A percentile compares a stretch with the other conserved stretches of the same genome.
Evolutionary conservation across 371 early-diverging fungal genomes (phyloP).

Genomic region (Batrachochytrium dendrobatidis): DNA sequence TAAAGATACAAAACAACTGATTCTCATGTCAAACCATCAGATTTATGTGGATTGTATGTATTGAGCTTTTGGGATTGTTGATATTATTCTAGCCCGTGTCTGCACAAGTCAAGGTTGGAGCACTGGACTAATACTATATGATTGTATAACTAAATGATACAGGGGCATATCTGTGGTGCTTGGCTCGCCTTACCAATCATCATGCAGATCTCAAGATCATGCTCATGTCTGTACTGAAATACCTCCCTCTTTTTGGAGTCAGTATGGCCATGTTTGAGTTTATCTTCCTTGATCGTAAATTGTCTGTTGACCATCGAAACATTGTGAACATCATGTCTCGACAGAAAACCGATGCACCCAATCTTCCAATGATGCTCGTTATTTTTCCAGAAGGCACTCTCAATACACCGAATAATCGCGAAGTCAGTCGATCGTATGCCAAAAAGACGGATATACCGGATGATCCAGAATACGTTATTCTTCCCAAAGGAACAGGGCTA

Average conservation of each 20-base stretch:
- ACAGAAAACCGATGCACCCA: conserved; percentile 14
- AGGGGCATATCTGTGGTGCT: conserved; percentile 19
- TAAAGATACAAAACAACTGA: conserved; percentile 5
- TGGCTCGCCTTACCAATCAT: conserved; percentile 18
- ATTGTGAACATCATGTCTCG: conserved; percentile 14
- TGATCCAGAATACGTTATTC: conserved; percentile 43
- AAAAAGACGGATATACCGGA: conserved; percentile 20
- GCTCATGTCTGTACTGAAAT: conserved; percentile 20
- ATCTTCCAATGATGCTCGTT: conserved; percentile 68
- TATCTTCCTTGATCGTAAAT: conserved; percentile 74
- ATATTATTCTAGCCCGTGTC: no score
- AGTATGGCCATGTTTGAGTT: conserved; percentile 42
- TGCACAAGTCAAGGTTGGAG: no score
- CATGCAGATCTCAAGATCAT: conserved; percentile 31
- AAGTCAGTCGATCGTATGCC: conserved; percentile 18
- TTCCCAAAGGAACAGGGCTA: conserved; percentile 75
- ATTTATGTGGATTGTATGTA: conserved; percentile 16
- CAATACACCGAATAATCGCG: conserved; percentile 26
- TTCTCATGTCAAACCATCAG: conserved; percentile 32
- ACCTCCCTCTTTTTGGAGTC: conserved; percentile 26
- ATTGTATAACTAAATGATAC: no score
- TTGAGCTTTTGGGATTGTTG: no score
- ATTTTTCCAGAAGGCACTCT: conserved; percentile 90
- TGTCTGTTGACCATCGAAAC: conserved; percentile 56
- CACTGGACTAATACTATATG: no score